These are phyloP conservation scores for Zychaea mexicana DNA, from an alignment of 371 early-diverging fungal genomes.

Conservation along the genomic window DNA sequence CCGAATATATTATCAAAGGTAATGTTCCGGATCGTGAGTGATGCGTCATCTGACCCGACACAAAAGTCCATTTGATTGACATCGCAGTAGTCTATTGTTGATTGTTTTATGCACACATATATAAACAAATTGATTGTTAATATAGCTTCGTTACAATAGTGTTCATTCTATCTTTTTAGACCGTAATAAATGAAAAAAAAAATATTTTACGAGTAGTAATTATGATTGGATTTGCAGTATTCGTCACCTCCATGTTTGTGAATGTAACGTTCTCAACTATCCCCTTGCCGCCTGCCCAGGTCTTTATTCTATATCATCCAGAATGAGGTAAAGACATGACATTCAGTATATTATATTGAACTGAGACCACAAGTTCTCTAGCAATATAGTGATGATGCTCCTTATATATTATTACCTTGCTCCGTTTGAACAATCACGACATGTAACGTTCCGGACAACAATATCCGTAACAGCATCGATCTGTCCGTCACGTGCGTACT, in stretches of 20 bases:
- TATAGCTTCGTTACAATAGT: neutral
- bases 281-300: constrained; percentile 38
- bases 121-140: no score
- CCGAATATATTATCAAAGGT: constrained; percentile 26
- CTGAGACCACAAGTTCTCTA: no score
- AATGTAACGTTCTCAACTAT: constrained; percentile 27
- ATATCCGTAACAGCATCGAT: constrained; percentile 23
- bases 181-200: no score
- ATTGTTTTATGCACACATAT: no score
- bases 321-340: no score
- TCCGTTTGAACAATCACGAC: constrained; percentile 21
- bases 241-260: constrained; percentile 18
- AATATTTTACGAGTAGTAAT: constrained; percentile 37
- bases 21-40: constrained; percentile 29
- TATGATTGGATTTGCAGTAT: constrained; percentile 30
- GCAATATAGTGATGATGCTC: no score
- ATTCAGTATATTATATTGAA: neutral
- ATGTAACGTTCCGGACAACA: constrained; percentile 19
- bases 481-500: constrained; percentile 16
- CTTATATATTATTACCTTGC: constrained; percentile 21
- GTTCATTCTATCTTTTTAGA: no score
- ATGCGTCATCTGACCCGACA: constrained; percentile 16
- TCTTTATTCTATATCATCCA: constrained; percentile 15
- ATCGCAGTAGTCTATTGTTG: constrained; percentile 36
- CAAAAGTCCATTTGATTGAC: constrained; percentile 29